Conservation (phyloP, 176 grass and related monocot genomes). For the Cenchrus americanus region DNA sequence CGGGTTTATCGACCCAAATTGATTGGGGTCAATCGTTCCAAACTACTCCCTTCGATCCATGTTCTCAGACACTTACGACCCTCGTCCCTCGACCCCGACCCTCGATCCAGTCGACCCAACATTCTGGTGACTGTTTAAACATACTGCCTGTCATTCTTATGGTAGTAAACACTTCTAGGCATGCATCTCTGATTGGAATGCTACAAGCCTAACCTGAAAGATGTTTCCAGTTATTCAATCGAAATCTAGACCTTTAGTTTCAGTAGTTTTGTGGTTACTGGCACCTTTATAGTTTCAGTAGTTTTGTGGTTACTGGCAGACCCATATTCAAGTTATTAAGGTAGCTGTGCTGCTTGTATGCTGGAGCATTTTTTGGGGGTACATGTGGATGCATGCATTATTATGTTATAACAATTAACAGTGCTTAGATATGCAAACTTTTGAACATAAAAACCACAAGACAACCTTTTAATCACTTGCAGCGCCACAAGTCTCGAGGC, state of each 20-base stretch:
- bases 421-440: background rate
- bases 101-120: too few species aligned
- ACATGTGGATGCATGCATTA: background rate
- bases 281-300: constrained; percentile 7
- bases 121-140: background rate
- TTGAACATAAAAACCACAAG: background rate
- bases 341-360: background rate
- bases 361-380: background rate
- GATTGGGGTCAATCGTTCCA: too few species aligned
- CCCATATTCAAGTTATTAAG: background rate
- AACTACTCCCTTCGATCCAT: too few species aligned
- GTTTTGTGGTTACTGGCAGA: background rate
- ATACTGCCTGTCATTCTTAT: background rate
- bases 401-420: background rate
- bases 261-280: background rate
- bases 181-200: constrained; percentile 16
- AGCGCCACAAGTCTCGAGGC: background rate
- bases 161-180: background rate
- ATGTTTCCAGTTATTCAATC: background rate
- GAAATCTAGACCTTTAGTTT: background rate
- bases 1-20: too few species aligned
- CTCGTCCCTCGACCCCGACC: too few species aligned
- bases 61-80: too few species aligned
- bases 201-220: background rate
- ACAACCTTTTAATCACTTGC: background rate